These are phyloP conservation scores for Acer saccharum DNA, from an alignment of 345 rosid genomes.

Conservation along the genomic window DNA sequence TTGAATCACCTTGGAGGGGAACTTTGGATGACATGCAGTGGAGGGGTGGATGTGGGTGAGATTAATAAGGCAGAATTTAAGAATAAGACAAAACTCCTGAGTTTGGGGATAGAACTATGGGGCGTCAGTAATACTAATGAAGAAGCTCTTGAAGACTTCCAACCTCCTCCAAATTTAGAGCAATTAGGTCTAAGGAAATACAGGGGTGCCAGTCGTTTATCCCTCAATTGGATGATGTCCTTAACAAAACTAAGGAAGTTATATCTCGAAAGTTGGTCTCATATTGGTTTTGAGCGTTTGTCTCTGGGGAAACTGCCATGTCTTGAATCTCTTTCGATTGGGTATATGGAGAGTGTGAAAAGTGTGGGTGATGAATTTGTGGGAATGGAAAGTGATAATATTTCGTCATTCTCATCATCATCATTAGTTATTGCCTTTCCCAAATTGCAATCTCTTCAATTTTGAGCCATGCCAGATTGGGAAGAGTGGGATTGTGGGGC, in stretches of 20 bases:
- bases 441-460: neutral
- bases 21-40: too few species aligned
- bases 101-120: neutral
- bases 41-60: neutral
- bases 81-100: neutral
- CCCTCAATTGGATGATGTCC: neutral
- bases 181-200: neutral
- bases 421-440: neutral
- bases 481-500: neutral
- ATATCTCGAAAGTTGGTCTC: neutral
- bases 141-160: neutral
- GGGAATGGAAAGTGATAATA: neutral
- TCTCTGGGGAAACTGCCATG: neutral
- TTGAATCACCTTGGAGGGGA: too few species aligned
- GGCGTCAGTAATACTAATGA: too few species aligned
- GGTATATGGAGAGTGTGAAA: neutral
- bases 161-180: constrained; percentile 10
- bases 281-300: neutral
- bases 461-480: neutral
- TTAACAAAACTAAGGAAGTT: neutral
- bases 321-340: neutral
- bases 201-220: neutral
- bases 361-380: neutral
- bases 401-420: neutral
- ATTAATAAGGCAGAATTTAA: neutral